Percentiles rank a stretch among this genome's conserved stretches.
Conservation (phyloP, 176 grass and related monocot genomes). For the Dactylis glomerata region DNA sequence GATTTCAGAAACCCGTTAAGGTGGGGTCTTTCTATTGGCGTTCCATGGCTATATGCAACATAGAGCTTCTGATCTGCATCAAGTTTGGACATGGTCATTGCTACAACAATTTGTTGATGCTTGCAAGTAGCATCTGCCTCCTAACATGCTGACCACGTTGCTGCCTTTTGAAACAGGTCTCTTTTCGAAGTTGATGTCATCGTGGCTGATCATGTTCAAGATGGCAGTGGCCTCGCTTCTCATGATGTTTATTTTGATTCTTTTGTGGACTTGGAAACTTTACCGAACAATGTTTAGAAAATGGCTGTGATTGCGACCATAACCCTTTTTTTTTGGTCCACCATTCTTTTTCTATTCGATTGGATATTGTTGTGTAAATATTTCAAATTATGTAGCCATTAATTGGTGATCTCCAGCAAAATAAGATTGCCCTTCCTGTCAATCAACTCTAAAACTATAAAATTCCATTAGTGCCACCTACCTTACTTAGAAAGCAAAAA, state of each 20-base stretch:
- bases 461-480: not conserved
- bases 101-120: not conserved
- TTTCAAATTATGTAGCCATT: conserved; percentile 50
- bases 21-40: conserved; percentile 92
- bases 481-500: conserved; percentile 1
- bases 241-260: too few relatives aligned
- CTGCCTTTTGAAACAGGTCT: conserved; percentile 55
- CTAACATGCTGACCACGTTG: not conserved
- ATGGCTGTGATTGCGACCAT: conserved; percentile 37
- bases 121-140: not conserved
- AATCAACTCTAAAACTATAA: not conserved
- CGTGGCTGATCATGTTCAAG: conserved; percentile 64
- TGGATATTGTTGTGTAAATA: conserved; percentile 69
- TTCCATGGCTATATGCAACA: conserved; percentile 86
- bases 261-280: too few relatives aligned
- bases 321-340: not conserved
- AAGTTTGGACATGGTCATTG: conserved; percentile 81
- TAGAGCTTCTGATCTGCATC: conserved; percentile 94
- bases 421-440: not conserved
- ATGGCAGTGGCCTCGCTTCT: too few relatives aligned
- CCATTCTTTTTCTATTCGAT: conserved; percentile 46
- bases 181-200: conserved; percentile 79
- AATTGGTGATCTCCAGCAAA: conserved; percentile 26
- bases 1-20: conserved; percentile 80
- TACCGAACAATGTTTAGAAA: conserved; percentile 64